Evolutionary conservation across 2,329 filamentous ascomycete genomes (phyloP), one percentile per base, ranked within the genome.

Genomic region (Cladophialophora psammophila): DNA sequence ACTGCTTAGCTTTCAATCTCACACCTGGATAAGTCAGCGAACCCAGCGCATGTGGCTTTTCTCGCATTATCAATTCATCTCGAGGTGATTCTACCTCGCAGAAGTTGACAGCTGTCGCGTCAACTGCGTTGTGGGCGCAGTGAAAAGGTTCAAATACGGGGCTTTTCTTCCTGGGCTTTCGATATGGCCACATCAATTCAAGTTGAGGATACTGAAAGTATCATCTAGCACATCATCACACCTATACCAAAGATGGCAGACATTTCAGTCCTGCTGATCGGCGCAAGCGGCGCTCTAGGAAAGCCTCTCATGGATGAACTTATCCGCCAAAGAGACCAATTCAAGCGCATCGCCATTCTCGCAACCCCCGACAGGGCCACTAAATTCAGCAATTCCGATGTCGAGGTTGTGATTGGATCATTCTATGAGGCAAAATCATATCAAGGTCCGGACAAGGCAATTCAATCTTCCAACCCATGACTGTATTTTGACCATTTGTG

Each of bases 231-330:
- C 10, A 26, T 7, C 26, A 12, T 53, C 18, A 31, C 18, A 4
- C 15, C 45, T 26, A 38, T 12, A 7, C 5, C 5, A 15, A 50
- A 40, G 3, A 64, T 65, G 63, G 36, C 56, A 20, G 45, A 55
- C 13, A 38, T 56, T n/a, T 65, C 63, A 45, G 57, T 65, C 42
- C 56, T 65, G 20, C 18, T 65, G 34, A 60, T 65, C 20, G 56
- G 56, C n/a, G 63, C 63, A 42, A 61, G 57, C 38, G 63, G 63
- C 38, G 48, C 52, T 38, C 26, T 61, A 3, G 63, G 63, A 40
- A 65, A 65, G 26, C 63, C 56, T 32, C 63, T 65, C 13, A 48
- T 65, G 15, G 57, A 42, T 13, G 63, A 65, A 48, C 45, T 65
- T 34, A 10, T 65, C 35, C 56, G 57, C 8, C 63, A 65, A 38